Percentiles rank a stretch among this genome's conserved stretches.
phyloP scores from a whole-genome alignment of 495 filamentous ascomycete species.

The Aspergillus nanangensis region DNA sequence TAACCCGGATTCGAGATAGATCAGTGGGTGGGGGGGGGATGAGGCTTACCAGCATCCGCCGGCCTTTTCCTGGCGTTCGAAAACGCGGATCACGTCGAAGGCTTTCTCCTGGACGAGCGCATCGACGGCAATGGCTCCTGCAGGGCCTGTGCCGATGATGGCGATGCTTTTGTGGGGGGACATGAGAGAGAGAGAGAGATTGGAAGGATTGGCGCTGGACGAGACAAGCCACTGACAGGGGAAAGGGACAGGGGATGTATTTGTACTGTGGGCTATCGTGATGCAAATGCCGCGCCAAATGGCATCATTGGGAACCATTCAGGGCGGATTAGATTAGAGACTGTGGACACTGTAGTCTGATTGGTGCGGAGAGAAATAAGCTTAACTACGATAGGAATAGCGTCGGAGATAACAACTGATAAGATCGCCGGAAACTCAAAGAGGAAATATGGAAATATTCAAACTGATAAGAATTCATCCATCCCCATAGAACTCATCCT shows the following conservation, averaged over 20 bases:
- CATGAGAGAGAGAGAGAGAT: conserved; percentile 6
- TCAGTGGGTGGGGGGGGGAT: not conserved
- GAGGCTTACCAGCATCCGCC: conserved; percentile 53
- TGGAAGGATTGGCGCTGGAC: not conserved
- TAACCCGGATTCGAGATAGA: not conserved
- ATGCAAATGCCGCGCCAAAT: conserved; percentile 4
- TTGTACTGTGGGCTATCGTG: not conserved
- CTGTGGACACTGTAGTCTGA: not conserved
- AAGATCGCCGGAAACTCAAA: no score
- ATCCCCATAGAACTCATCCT: no score
- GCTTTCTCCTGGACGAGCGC: conserved; percentile 50
- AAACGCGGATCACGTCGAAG: conserved; percentile 54
- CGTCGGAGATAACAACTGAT: no score
- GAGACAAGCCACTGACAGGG: not conserved
- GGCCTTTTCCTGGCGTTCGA: conserved; percentile 52
- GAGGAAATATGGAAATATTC: no score
- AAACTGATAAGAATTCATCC: no score
- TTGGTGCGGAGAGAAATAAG: no score
- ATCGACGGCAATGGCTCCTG: conserved; percentile 55
- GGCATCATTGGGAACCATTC: conserved; percentile 3
- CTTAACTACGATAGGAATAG: not conserved
- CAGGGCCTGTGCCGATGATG: conserved; percentile 55
- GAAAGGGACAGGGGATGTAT: not conserved
- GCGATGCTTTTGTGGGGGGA: conserved; percentile 45
- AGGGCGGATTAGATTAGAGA: not conserved